Evolutionary conservation across 1,284 basidiomycete genomes (phyloP).

Genomic region (Pseudozyma sp.): DNA sequence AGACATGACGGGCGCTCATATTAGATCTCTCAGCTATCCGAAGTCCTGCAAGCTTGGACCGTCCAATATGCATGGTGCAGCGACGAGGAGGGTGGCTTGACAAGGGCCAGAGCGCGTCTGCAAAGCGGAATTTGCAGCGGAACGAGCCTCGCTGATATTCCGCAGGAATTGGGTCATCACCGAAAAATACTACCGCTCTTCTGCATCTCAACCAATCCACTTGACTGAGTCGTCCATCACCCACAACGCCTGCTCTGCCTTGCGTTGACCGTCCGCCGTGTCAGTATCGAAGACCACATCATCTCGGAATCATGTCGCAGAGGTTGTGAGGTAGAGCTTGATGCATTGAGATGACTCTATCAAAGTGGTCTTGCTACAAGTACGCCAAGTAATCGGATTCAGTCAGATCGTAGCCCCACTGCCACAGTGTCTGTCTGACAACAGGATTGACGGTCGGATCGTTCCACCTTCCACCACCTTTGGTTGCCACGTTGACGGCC

Average conservation of each 20-base stretch:
- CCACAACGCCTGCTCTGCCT: too few species aligned
- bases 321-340: too few species aligned
- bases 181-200: too few species aligned
- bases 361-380: constrained; percentile 7
- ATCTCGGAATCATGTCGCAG: too few species aligned
- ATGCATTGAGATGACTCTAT: not conserved
- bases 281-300: too few species aligned
- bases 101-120: not conserved
- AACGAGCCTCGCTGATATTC: not conserved
- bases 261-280: too few species aligned
- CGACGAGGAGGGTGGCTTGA: not conserved
- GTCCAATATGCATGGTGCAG: too few species aligned
- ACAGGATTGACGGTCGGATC: constrained; percentile 54
- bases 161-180: not conserved
- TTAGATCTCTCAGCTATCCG: too few species aligned
- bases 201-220: too few species aligned
- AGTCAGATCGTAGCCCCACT: constrained; percentile 68
- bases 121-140: not conserved
- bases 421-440: constrained; percentile 63
- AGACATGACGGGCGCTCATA: too few species aligned
- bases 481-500: constrained; percentile 69
- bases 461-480: constrained; percentile 65
- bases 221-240: too few species aligned
- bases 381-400: constrained; percentile 59
- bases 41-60: too few species aligned